Percentiles rank a stretch among this genome's conserved stretches.
Conservation (phyloP, 2,329 filamentous ascomycete genomes). For the Dryadomyces sulphureus region DNA sequence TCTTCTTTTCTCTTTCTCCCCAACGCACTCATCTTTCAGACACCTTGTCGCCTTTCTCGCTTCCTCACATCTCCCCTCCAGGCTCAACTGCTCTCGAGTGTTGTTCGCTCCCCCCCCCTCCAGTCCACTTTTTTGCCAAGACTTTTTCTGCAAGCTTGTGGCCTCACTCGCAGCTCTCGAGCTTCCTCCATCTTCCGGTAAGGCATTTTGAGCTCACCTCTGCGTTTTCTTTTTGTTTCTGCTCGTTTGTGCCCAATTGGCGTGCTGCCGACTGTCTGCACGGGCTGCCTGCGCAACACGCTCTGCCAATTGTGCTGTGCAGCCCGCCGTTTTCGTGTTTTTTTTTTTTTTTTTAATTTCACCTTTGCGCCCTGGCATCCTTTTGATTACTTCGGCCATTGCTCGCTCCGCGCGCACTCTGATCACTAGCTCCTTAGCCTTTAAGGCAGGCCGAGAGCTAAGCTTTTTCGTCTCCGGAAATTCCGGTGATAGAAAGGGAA, state of each 20-base stretch:
- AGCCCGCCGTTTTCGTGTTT: too few species aligned
- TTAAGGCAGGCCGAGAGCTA: conserved; percentile 8
- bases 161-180: not conserved
- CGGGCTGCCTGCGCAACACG: not conserved
- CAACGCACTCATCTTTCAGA: conserved; percentile 5
- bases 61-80: conserved; percentile 2
- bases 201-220: not conserved
- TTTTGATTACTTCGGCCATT: not conserved
- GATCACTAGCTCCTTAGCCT: not conserved
- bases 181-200: not conserved
- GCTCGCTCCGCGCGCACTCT: not conserved
- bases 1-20: not conserved
- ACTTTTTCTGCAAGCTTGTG: not conserved
- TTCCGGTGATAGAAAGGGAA: conserved; percentile 10
- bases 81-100: not conserved
- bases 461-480: conserved; percentile 10
- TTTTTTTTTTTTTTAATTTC: not conserved
- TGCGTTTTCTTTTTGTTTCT: too few species aligned
- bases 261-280: too few species aligned
- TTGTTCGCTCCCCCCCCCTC: conserved; percentile 5
- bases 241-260: too few species aligned
- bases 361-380: not conserved
- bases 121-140: conserved; percentile 5
- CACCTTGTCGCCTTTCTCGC: not conserved
- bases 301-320: not conserved